A percentile compares a stretch with the other conserved stretches of the same genome.
Evolutionary conservation across 106 monocot genomes (phyloP).

Genomic region (Platanthera guangdongensis): DNA sequence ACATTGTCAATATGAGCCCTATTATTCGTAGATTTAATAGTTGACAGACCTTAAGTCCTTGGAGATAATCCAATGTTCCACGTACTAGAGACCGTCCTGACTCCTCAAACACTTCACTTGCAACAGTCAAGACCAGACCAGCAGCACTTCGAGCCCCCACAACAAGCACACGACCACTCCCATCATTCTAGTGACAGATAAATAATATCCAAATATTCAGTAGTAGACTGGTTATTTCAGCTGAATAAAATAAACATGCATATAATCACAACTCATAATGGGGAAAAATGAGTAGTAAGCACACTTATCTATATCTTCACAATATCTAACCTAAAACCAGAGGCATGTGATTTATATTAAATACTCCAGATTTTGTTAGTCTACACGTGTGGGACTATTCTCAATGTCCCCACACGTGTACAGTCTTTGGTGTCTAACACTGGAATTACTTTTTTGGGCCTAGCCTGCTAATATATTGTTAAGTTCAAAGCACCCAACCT

Average conservation of each 20-base stretch:
- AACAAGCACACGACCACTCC: constrained; percentile 61
- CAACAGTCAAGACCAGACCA: constrained; percentile 73
- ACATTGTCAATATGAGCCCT: background rate
- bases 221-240: background rate
- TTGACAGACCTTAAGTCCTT: constrained; percentile 82
- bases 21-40: constrained; percentile 3
- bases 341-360: too few relatives aligned
- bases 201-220: constrained; percentile 3
- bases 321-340: background rate
- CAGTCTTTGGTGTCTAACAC: too few relatives aligned
- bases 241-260: background rate
- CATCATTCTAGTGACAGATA: constrained; percentile 62
- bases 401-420: too few relatives aligned
- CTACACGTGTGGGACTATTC: too few relatives aligned
- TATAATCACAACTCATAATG: background rate
- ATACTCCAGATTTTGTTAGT: too few relatives aligned
- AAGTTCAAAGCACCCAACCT: too few relatives aligned
- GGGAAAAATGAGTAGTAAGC: background rate
- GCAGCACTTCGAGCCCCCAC: constrained; percentile 74
- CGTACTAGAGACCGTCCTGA: constrained; percentile 82
- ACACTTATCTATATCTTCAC: background rate
- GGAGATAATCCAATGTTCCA: constrained; percentile 91
- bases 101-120: constrained; percentile 95
- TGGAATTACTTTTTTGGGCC: too few relatives aligned
- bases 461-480: too few relatives aligned